Percentiles rank a stretch among this genome's conserved stretches.
Evolutionary conservation across 2,329 filamentous ascomycete species (phyloP).

Genomic region (Fusarium clavum): DNA sequence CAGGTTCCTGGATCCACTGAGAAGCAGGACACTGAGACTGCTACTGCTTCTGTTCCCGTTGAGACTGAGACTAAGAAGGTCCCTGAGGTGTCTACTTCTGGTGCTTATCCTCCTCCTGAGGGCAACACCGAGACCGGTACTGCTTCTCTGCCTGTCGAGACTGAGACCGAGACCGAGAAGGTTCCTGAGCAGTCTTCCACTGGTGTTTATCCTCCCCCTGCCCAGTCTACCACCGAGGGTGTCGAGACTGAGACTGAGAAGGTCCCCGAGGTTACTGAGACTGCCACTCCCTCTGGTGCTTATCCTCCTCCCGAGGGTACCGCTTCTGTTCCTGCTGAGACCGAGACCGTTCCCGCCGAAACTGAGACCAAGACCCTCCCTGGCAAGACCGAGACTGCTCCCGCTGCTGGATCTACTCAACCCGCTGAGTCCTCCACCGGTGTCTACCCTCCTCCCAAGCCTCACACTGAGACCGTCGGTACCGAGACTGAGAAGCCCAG

Average conservation of each 20-base stretch:
- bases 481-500: not conserved
- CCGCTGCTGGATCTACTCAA: not conserved
- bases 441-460: constrained; percentile 18
- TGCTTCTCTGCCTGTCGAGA: not conserved
- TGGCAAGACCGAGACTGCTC: not conserved
- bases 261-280: not conserved
- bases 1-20: constrained; percentile 11
- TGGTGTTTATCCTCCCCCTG: constrained; percentile 7
- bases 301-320: not conserved
- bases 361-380: not conserved
- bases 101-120: not conserved
- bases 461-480: constrained; percentile 5
- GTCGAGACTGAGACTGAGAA: not conserved
- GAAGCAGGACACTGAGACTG: constrained; percentile 7
- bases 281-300: not conserved
- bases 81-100: not conserved
- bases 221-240: not conserved
- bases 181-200: not conserved
- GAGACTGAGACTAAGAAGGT: not conserved
- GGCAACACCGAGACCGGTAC: constrained; percentile 1
- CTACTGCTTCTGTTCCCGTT: not conserved
- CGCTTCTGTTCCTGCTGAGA: not conserved
- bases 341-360: not conserved
- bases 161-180: constrained; percentile 9
- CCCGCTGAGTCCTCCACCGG: constrained; percentile 4